A percentile compares a stretch with the other conserved stretches of the same genome.
Conservation (phyloP, 805 yeast species). For the Peterozyma toletana region DNA sequence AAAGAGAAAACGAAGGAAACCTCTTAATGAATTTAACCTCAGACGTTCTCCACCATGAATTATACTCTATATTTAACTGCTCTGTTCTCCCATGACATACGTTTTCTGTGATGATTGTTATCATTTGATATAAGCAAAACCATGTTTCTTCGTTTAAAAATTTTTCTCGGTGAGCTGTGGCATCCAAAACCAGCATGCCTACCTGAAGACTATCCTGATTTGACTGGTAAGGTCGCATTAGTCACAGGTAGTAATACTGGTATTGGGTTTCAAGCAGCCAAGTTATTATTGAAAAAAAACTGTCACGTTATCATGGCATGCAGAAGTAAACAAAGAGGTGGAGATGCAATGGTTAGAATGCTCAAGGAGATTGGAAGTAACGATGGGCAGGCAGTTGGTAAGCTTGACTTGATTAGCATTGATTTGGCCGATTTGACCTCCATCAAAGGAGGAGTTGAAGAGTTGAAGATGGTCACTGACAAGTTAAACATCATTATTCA, state of each 20-base stretch:
- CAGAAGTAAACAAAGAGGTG: conserved; percentile 25
- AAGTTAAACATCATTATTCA: conserved; percentile 29
- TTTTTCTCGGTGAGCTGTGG: no score
- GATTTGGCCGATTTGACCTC: conserved; percentile 36
- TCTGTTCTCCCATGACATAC: no score
- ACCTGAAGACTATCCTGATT: conserved; percentile 25
- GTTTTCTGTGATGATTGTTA: no score
- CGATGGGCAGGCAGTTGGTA: conserved; percentile 13
- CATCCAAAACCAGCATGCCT: conserved; percentile 16
- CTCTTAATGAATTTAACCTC: no score
- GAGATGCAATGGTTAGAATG: conserved; percentile 19
- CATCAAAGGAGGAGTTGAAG: conserved; percentile 27
- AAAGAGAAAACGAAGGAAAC: no score
- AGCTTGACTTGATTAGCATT: conserved; percentile 17
- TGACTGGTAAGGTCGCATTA: conserved; percentile 21
- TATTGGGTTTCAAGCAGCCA: conserved; percentile 24
- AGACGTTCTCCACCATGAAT: no score
- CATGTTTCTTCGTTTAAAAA: no score
- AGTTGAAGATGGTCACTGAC: conserved; percentile 17
- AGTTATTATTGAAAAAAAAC: conserved; percentile 20
- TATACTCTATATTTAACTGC: no score
- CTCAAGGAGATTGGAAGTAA: conserved; percentile 11
- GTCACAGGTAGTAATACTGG: conserved; percentile 28
- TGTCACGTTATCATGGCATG: conserved; percentile 30
- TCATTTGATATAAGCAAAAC: no score